Percentiles rank a stretch among this genome's conserved stretches.
Evolutionary conservation across 1,284 basidiomycete species (phyloP).

Genomic region (Ceratobasidium sp.): DNA sequence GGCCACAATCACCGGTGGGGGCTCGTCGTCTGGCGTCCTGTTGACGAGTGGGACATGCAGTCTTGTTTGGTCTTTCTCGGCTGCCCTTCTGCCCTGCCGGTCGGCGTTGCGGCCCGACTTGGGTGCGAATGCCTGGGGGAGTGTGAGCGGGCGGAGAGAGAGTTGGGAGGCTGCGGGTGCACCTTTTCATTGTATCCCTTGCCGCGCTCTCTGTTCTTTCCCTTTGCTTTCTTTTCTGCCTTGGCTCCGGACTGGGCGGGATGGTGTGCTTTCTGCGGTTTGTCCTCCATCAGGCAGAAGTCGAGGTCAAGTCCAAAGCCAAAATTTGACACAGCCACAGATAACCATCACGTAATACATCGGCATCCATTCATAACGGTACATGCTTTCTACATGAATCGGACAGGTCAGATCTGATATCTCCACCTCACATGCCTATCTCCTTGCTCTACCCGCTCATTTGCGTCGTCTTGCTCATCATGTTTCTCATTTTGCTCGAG

Average conservation of each 20-base stretch:
- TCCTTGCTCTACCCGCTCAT: slow-evolving; percentile 49
- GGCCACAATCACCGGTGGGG: slow-evolving; percentile 95
- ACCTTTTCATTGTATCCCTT: slow-evolving; percentile 92
- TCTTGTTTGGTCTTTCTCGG: slow-evolving; percentile 92
- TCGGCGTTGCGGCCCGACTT: slow-evolving; percentile 89
- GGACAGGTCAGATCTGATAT: slow-evolving; percentile 49
- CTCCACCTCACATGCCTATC: slow-evolving; percentile 52
- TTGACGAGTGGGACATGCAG: slow-evolving; percentile 97
- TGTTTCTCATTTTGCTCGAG: background rate
- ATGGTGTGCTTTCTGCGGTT: slow-evolving; percentile 78
- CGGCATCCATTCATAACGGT: background rate
- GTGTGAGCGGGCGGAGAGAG: background rate
- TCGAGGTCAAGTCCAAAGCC: background rate
- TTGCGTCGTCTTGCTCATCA: slow-evolving; percentile 21
- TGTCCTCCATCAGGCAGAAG: slow-evolving; percentile 62
- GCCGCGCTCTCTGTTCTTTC: slow-evolving; percentile 58
- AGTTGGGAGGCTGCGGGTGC: slow-evolving; percentile 44
- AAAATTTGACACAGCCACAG: slow-evolving; percentile 37
- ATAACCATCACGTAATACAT: background rate
- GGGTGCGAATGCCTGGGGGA: slow-evolving; percentile 79
- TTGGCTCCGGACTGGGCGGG: slow-evolving; percentile 75
- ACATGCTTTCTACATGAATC: background rate
- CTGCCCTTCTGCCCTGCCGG: slow-evolving; percentile 86
- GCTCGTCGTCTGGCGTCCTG: slow-evolving; percentile 89
- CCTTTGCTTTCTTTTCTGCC: slow-evolving; percentile 74